These are phyloP conservation scores for Ploettnerulaceae sp. DNA, from an alignment of 2,329 filamentous ascomycete species.

Conservation along the genomic window DNA sequence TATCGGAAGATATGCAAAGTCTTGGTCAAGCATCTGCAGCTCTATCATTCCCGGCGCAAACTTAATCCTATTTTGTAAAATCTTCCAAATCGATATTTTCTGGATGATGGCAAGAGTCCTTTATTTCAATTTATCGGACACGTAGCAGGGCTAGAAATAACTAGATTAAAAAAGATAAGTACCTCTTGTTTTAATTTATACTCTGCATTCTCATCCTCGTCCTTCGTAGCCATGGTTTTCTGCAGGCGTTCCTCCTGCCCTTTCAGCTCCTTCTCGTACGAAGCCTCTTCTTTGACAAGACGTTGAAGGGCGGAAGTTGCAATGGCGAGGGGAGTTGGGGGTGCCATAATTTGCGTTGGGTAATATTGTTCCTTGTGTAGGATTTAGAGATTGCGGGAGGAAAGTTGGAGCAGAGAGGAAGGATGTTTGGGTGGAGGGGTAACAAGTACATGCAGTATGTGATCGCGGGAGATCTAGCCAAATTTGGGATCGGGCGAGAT, in stretches of 20 bases:
- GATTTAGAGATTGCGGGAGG: neutral
- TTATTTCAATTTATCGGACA: too few species aligned
- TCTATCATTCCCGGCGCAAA: neutral
- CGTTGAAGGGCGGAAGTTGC: slow-evolving; percentile 74
- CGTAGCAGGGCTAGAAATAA: neutral
- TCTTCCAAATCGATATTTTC: too few species aligned
- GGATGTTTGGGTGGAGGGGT: too few species aligned
- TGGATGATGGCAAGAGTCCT: too few species aligned
- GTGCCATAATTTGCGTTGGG: slow-evolving; percentile 14
- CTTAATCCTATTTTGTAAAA: neutral
- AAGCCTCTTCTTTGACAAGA: slow-evolving; percentile 85
- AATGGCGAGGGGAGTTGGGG: slow-evolving; percentile 58
- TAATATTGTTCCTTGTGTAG: neutral
- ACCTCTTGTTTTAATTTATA: slow-evolving; percentile 87
- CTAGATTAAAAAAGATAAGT: slow-evolving; percentile 24
- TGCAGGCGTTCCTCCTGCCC: slow-evolving; percentile 68
- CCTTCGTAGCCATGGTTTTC: slow-evolving; percentile 45
- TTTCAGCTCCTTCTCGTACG: slow-evolving; percentile 81
- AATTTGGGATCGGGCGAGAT: too few species aligned
- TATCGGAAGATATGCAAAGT: neutral
- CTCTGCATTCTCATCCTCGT: slow-evolving; percentile 67
- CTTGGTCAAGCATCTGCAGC: neutral
- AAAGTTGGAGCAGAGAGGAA: neutral
- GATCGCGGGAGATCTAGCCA: too few species aligned
- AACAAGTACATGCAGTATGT: too few species aligned